phyloP scores from a whole-genome alignment of 1,284 basidiomycete species.

The Malassezia globosa region DNA sequence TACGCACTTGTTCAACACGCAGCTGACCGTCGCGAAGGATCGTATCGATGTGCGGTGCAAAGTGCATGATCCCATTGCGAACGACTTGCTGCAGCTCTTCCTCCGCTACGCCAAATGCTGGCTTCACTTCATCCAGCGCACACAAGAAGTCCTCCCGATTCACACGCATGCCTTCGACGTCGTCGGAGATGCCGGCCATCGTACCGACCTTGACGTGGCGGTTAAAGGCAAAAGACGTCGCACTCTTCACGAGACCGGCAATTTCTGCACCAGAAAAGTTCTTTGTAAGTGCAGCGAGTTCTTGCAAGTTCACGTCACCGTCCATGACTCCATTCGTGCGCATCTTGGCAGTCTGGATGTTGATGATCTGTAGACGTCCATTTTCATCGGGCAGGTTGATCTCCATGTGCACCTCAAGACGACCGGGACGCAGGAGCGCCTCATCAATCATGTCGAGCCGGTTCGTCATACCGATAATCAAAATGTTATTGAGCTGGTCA shows the following conservation, averaged over 20 bases:
- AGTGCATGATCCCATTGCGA: conserved; percentile 94
- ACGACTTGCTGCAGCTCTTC: conserved; percentile 89
- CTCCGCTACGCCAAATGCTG: conserved; percentile 94
- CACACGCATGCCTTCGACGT: conserved; percentile 84
- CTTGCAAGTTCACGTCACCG: conserved; percentile 67
- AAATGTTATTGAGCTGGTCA: conserved; percentile 96
- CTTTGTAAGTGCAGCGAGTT: conserved; percentile 77
- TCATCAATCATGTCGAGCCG: conserved; percentile 98
- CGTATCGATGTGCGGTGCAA: conserved; percentile 58
- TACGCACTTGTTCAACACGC: conserved; percentile 87
- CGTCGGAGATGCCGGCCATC: conserved; percentile 87
- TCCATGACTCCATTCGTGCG: conserved; percentile 82
- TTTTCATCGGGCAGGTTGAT: conserved; percentile 91
- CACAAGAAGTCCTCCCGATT: conserved; percentile 76
- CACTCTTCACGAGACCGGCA: conserved; percentile 88
- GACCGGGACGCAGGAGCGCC: conserved; percentile 87
- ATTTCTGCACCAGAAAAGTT: conserved; percentile 98
- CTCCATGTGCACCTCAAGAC: conserved; percentile 99
- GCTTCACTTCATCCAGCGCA: conserved; percentile 87
- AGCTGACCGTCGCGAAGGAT: conserved; percentile 79
- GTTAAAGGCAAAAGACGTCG: conserved; percentile 94
- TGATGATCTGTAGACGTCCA: conserved; percentile 84
- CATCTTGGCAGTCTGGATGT: conserved; percentile 94
- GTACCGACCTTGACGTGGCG: conserved; percentile 94
- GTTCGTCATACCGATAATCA: conserved; percentile 99